Evolutionary conservation across 306 rosid species (phyloP).

Genomic region (Heteromeles arbutifolia): DNA sequence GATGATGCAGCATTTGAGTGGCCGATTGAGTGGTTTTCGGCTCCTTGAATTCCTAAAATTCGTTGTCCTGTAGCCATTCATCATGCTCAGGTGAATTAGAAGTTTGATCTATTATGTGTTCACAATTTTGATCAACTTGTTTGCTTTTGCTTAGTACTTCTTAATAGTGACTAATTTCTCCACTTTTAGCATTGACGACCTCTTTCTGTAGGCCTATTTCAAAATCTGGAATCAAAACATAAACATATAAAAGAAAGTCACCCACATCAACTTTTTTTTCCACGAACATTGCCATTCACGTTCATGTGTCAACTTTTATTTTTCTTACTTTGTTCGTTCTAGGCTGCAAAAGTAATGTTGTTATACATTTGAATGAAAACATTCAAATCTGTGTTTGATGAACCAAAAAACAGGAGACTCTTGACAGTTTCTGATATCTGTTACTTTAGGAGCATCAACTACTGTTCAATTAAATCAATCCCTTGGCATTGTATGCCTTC

Average conservation of each 20-base stretch:
- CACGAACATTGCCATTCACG: background rate
- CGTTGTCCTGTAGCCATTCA: constrained; percentile 30
- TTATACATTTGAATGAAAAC: background rate
- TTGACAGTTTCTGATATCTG: background rate
- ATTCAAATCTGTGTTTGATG: background rate
- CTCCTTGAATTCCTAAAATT: constrained; percentile 55
- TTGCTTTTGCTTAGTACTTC: background rate
- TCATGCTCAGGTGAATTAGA: constrained; percentile 43
- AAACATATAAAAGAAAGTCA: background rate
- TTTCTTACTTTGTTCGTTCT: background rate
- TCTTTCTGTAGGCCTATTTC: background rate
- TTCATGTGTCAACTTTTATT: background rate
- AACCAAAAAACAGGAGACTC: background rate
- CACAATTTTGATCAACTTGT: background rate
- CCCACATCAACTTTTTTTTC: background rate
- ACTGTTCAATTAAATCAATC: background rate
- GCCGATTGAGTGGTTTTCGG: constrained; percentile 76
- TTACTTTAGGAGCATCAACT: background rate
- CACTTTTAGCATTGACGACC: background rate
- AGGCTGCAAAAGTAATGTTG: background rate
- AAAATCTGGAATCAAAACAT: background rate
- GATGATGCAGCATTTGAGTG: constrained; percentile 77
- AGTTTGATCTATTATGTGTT: background rate
- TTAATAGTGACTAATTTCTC: background rate
- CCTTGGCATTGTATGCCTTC: background rate